phyloP scores from a whole-genome alignment of 2,329 filamentous ascomycete species.

The Sporothrix euskadiensis region DNA sequence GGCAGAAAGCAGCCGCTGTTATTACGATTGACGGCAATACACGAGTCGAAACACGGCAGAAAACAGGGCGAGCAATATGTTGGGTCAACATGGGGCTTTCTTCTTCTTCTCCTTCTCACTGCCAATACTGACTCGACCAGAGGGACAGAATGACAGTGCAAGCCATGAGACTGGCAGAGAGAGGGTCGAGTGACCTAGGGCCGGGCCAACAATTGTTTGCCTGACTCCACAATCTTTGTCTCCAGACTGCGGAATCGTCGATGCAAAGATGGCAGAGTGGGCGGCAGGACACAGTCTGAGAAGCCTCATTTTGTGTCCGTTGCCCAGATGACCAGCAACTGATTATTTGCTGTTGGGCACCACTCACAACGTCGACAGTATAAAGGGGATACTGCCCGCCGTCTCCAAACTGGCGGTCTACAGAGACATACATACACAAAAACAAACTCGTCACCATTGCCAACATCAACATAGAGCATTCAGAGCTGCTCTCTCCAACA shows the following conservation, averaged over 20 bases:
- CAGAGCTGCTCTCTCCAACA: neutral
- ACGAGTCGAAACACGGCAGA: neutral
- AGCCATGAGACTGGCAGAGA: neutral
- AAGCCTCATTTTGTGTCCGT: conserved; percentile 3
- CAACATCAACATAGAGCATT: neutral
- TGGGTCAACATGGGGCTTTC: neutral
- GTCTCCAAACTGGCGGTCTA: neutral
- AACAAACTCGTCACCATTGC: neutral
- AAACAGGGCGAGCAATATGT: neutral
- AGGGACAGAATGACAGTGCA: neutral
- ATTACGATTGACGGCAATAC: neutral
- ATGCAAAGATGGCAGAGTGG: neutral
- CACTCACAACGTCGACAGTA: neutral
- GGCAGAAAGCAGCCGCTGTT: neutral
- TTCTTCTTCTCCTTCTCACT: neutral
- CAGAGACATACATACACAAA: neutral
- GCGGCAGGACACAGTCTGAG: neutral
- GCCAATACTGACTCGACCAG: neutral
- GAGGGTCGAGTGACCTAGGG: neutral
- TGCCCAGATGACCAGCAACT: neutral
- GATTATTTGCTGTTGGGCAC: conserved; percentile 13
- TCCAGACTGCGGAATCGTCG: neutral
- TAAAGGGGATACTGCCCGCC: neutral
- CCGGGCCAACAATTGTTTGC: neutral
- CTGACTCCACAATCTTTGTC: neutral